These are phyloP conservation scores for Cordyceps militaris DNA, from an alignment of 2,329 filamentous ascomycete species.

Conservation along the genomic window DNA sequence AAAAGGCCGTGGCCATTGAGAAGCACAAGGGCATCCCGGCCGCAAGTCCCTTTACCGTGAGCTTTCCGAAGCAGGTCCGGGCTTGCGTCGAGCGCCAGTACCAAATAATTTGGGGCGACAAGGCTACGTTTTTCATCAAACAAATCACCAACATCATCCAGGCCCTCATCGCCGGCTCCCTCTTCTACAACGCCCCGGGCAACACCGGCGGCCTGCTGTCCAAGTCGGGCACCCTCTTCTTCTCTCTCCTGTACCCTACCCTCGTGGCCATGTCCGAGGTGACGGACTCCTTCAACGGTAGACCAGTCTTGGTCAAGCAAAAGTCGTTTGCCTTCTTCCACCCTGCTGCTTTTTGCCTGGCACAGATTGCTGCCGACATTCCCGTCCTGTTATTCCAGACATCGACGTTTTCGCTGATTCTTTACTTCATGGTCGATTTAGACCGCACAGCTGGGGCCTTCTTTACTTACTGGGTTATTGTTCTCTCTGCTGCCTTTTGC, in stretches of 20 bases:
- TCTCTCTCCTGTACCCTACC: slow-evolving; percentile 55
- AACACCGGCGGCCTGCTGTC: slow-evolving; percentile 55
- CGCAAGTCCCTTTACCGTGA: slow-evolving; percentile 49
- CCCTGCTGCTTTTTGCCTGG: slow-evolving; percentile 52
- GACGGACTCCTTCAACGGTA: slow-evolving; percentile 52
- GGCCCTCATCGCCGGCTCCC: slow-evolving; percentile 56
- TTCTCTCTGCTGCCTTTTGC: slow-evolving; percentile 44
- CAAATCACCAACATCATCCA: slow-evolving; percentile 50
- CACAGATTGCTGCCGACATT: slow-evolving; percentile 47
- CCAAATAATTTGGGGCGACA: slow-evolving; percentile 59
- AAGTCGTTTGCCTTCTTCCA: slow-evolving; percentile 51
- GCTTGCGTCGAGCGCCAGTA: slow-evolving; percentile 54
- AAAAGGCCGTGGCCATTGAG: slow-evolving; percentile 42
- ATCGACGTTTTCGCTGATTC: slow-evolving; percentile 46
- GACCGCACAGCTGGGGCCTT: slow-evolving; percentile 64
- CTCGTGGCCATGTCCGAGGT: slow-evolving; percentile 61
- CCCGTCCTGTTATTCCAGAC: slow-evolving; percentile 53
- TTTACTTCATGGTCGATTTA: slow-evolving; percentile 64
- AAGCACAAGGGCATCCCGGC: slow-evolving; percentile 48
- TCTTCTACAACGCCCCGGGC: slow-evolving; percentile 58
- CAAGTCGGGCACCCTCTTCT: slow-evolving; percentile 58
- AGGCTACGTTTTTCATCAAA: slow-evolving; percentile 56
- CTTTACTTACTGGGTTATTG: slow-evolving; percentile 54
- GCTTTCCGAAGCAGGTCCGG: slow-evolving; percentile 48
- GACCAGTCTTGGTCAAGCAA: slow-evolving; percentile 53